Base-by-base conservation (phyloP, 805 yeast species). In the Candida qinlingensis region DNA sequence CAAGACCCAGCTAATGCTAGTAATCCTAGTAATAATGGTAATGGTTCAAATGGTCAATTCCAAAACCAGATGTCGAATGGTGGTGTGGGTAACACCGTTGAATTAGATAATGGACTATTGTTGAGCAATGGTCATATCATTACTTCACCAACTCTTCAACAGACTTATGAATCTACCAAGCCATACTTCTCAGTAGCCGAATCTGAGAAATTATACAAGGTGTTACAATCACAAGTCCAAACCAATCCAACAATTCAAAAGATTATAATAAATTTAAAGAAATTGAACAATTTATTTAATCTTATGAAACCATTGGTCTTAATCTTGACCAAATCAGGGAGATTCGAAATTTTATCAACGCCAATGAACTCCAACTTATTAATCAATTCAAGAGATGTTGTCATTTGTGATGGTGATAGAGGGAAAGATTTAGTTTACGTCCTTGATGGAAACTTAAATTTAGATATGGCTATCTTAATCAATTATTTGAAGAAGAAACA, bases 321-420 rank as follows among this genome's bases (percentile, higher is more conserved):
- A 37, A 84, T 80, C 6, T 67, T 80, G 27, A 74, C 80, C 55
- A 82, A 82, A 53, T 77, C 81, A 49, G 86, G 87, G 19, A 81
- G 83, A 62, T 70, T 83, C 56, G 95, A 87, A 63, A 74, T 86
- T 31, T 71, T 85, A 38, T 81, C 88, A 2, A 77, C 81, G 34
- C 86, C 89, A 4, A 75, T 76, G 50, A 78, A 77, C 56, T 77
- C 89, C 11, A 85, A 84, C 57, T 69, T 86, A 44, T 66, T 66
- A 44, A 68, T 86, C 51, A 75, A 72, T 52, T 72, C 77, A 41
- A 73, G 78, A 48, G 94, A 87, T 64, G 72, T 86, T 59, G 86
- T 85, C 8, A 80, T 86, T 19, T 84, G 85, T 48, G 94, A 87
- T 66, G 95, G 94, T 47, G 95, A 87, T 62, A 72, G 94, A 52